phyloP scores from a whole-genome alignment of 2,329 filamentous ascomycete species.

The Fusarium sp. region DNA sequence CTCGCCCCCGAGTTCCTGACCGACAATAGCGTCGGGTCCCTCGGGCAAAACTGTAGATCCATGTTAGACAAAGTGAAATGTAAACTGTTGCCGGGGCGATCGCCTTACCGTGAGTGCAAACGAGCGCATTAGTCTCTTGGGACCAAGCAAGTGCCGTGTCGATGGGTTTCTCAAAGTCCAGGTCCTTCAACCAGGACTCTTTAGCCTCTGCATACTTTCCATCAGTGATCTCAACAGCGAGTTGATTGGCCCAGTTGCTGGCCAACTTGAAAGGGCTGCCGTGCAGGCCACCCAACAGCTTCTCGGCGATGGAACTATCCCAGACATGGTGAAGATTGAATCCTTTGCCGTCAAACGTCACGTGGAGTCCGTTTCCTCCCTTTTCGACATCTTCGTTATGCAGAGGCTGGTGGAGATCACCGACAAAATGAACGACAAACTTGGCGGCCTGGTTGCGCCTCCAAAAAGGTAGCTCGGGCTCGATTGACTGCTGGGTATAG shows the following conservation, averaged over 20 bases:
- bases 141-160: conserved; percentile 73
- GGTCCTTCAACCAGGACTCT: conserved; percentile 67
- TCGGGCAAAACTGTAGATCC: conserved; percentile 67
- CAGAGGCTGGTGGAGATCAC: conserved; percentile 77
- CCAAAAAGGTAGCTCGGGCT: conserved; percentile 58
- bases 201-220: conserved; percentile 67
- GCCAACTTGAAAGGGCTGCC: conserved; percentile 65
- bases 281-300: conserved; percentile 68
- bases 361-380: conserved; percentile 77
- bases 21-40: conserved; percentile 68
- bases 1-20: conserved; percentile 70
- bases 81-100: conserved; percentile 7
- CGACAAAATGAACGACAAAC: conserved; percentile 76
- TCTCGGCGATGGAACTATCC: conserved; percentile 77
- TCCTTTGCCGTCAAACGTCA: conserved; percentile 67
- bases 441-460: conserved; percentile 71
- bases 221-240: conserved; percentile 65
- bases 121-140: conserved; percentile 69
- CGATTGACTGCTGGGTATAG: conserved; percentile 68
- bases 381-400: conserved; percentile 72
- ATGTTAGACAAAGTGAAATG: conserved; percentile 33
- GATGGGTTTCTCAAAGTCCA: conserved; percentile 66
- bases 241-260: conserved; percentile 66
- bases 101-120: conserved; percentile 70
- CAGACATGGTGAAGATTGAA: conserved; percentile 80